Evolutionary conservation across 345 rosid species (phyloP), one percentile per base, ranked within the genome.

Genomic region (Trapa bicornis): DNA sequence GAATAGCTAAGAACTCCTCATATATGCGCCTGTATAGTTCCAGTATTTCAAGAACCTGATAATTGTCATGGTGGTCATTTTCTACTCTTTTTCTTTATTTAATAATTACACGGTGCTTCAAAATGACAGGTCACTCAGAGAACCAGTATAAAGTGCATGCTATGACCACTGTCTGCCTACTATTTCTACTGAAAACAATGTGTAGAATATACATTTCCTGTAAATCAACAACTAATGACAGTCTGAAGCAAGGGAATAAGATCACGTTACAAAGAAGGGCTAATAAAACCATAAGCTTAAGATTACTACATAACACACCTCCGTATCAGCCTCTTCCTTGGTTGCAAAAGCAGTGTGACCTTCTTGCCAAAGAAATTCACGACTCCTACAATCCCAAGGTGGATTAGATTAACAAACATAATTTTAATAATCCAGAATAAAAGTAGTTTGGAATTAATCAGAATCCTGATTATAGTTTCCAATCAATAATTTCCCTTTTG

Each of bases 351-450:
- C 97, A 78, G 97, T 89, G 78, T 94, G 97, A 53, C 99, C 99
- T 83, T 91, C 99, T 81, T 94, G 99, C 97, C 97, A 94, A 37
- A 94, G 95, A 74, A 94, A 94, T 70, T 94, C 97, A 50, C 96
- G 96, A 74, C 96, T 94, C 99, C 96, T 94, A 76, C 76, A 81
- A 68, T 63, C 47, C 62, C 36, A 65, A 61, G 71, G 43, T 65
- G 61, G 54, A 67, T 41, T 14, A 16, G 33, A 33, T 15, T 29
- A 65, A 58, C 56, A 17, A 72, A 61, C 13, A 22, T 54, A 22
- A 33, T 0, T 6, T 35, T n/a, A n/a, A n/a, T 54, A 50, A 50
- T 3, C 35, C 8, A 22, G 60, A 54, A 22, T n/a, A n/a, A 22
- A 22, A n/a, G 1, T 22, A 4, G 0, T 3, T 3, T 8, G 60